phyloP scores from a whole-genome alignment of 345 rosid species.

The Euphorbia tirucalli region DNA sequence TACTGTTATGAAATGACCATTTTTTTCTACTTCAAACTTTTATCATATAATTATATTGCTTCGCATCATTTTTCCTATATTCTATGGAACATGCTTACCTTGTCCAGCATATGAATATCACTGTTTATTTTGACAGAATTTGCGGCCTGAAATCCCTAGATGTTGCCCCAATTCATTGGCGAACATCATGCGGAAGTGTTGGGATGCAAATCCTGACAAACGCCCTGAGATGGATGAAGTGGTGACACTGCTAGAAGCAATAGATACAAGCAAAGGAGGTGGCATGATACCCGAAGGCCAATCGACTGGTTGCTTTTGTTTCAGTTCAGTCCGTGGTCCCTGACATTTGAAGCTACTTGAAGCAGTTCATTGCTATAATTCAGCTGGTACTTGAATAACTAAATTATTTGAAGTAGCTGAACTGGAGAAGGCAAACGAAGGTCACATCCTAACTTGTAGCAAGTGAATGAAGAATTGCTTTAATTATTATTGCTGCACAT shows the following conservation, averaged over 20 bases:
- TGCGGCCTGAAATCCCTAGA: slow-evolving; percentile 34
- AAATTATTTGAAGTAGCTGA: no score
- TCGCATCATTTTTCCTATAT: no score
- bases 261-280: slow-evolving; percentile 36
- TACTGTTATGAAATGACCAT: background rate
- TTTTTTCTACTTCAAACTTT: no score
- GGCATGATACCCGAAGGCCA: slow-evolving; percentile 39
- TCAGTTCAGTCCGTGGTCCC: slow-evolving; percentile 27
- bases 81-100: no score
- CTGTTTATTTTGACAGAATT: slow-evolving; percentile 11
- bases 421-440: background rate
- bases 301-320: slow-evolving; percentile 34
- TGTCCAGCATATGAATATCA: background rate
- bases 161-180: slow-evolving; percentile 33
- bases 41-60: no score
- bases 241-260: slow-evolving; percentile 30
- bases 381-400: slow-evolving; percentile 2
- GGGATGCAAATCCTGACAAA: slow-evolving; percentile 34
- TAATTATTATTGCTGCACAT: slow-evolving; percentile 7
- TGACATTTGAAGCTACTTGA: background rate
- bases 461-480: background rate
- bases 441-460: slow-evolving; percentile 9
- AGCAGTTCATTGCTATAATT: background rate
- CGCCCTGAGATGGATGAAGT: slow-evolving; percentile 39
- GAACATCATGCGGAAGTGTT: slow-evolving; percentile 28